phyloP scores from a whole-genome alignment of 352 stramenopile genomes.

The Phytopythium helicoides region DNA sequence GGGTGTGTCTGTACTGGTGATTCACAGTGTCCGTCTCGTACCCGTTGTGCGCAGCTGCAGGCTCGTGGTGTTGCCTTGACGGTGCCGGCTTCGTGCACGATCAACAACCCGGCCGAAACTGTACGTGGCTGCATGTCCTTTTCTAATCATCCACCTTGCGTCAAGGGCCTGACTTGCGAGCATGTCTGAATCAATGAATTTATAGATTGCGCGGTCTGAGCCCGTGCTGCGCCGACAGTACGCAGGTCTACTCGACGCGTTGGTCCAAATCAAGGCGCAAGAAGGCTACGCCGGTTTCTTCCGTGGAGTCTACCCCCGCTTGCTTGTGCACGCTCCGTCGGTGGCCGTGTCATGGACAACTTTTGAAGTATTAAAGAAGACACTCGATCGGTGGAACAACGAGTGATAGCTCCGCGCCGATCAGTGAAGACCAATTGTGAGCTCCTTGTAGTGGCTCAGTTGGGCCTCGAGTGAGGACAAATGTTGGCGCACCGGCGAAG shows the following conservation, averaged over 20 bases:
- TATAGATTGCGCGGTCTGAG: constrained; percentile 24
- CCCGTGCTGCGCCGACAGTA: constrained; percentile 72
- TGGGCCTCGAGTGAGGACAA: no score
- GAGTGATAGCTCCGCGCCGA: constrained; percentile 12
- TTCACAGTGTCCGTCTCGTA: constrained; percentile 70
- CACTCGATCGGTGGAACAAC: constrained; percentile 47
- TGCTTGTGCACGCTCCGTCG: constrained; percentile 95
- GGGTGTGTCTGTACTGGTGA: constrained; percentile 40
- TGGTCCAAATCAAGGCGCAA: constrained; percentile 88
- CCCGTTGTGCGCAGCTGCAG: constrained; percentile 73
- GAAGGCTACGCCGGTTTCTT: constrained; percentile 96
- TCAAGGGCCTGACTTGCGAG: no score
- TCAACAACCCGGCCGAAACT: constrained; percentile 31
- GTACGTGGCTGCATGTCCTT: constrained; percentile 14
- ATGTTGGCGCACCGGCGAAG: no score
- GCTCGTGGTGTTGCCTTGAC: constrained; percentile 56
- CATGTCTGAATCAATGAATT: no score
- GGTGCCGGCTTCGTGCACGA: constrained; percentile 57
- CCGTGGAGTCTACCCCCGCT: constrained; percentile 90
- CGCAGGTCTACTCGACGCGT: constrained; percentile 63
- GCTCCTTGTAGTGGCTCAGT: no score
- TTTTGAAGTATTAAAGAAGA: constrained; percentile 96
- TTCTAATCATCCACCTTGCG: neutral
- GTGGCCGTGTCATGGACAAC: constrained; percentile 99
- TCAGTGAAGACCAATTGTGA: no score